These are phyloP conservation scores for Diaporthe batatas DNA, from an alignment of 2,329 filamentous ascomycete genomes.

Conservation along the genomic window DNA sequence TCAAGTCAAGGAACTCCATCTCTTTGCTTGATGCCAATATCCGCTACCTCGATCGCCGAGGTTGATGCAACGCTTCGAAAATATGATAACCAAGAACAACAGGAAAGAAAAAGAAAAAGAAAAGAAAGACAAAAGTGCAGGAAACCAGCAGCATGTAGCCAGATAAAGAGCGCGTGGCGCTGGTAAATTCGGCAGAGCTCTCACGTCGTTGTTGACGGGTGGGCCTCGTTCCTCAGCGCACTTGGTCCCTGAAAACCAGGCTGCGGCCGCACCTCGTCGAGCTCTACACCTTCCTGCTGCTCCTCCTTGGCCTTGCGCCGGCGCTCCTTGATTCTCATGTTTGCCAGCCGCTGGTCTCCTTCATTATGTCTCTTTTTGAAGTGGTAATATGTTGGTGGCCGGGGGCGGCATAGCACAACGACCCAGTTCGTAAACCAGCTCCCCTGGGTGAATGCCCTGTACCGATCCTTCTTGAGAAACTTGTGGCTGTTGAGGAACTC, in stretches of 20 bases:
- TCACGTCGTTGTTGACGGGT: slow-evolving; percentile 30
- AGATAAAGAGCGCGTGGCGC: background rate
- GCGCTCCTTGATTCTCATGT: slow-evolving; percentile 54
- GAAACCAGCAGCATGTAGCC: background rate
- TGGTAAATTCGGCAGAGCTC: background rate
- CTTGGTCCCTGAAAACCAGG: slow-evolving; percentile 68
- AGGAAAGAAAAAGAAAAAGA: too few species aligned
- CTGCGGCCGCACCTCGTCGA: slow-evolving; percentile 73
- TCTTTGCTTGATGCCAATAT: slow-evolving; percentile 10
- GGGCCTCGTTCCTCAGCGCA: slow-evolving; percentile 54
- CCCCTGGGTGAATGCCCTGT: slow-evolving; percentile 88
- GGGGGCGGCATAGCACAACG: slow-evolving; percentile 83
- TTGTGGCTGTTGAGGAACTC: slow-evolving; percentile 98
- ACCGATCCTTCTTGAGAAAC: slow-evolving; percentile 91
- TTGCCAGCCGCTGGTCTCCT: slow-evolving; percentile 87
- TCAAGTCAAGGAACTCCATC: slow-evolving; percentile 21
- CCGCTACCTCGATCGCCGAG: slow-evolving; percentile 15
- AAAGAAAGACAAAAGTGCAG: background rate
- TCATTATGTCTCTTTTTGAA: slow-evolving; percentile 84
- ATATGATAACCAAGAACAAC: slow-evolving; percentile 10
- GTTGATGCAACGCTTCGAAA: slow-evolving; percentile 34
- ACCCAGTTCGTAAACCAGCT: slow-evolving; percentile 83
- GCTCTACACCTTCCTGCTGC: slow-evolving; percentile 72
- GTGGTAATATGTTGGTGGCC: slow-evolving; percentile 87
- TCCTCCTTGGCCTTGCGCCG: slow-evolving; percentile 54